Base-by-base conservation (phyloP, 2,329 filamentous ascomycete species). In the Colletotrichum ledebouriae region DNA sequence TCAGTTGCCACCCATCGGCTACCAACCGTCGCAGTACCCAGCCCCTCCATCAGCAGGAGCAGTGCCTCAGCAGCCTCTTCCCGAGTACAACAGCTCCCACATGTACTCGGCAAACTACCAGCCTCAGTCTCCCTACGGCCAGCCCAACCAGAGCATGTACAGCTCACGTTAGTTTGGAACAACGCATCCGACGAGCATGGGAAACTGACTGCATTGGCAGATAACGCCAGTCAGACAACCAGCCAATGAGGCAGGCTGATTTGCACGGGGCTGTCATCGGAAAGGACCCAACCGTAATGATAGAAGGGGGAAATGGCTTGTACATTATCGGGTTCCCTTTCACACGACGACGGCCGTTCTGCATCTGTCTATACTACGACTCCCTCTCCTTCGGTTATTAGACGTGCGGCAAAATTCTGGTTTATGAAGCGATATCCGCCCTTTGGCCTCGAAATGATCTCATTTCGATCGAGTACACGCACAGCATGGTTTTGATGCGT, bases 1-100 rank as follows among this genome's bases (percentile, higher is more conserved):
- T 64, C 92, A 93, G 75, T 83, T 94, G 34, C 92, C 92, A 52
- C 92, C 92, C 2, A 93, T 94, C 75, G 90, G 90, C 12, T 94
- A 94, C 74, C 88, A 91, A 75, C 83, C 88, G 34, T 77, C 84
- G 67, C 89, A 91, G 73, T 94, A 94, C 74, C 86, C 89, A 46
- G 85, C 87, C n/a, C 88, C 89, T 15, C 85, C 87, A 1, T 82
- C 84, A 13, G 82, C 81, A 2, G 82, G 81, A 25, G 85, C 89
- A 22, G 76, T 78, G 13, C 49, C 64, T 15, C 84, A 85, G 71
- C 85, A 87, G 73, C 79, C 79, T 13, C 77, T 89, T 4, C 79
- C 85, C 10, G 87, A 90, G 63, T 90, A 90, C 74, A 79, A 79
- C 72, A 73, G 77, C 62, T 82, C 80, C 71, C 85, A 87, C 71